Conservation (phyloP, 1,139 yeast genomes). For the Pichia norvegensis region DNA sequence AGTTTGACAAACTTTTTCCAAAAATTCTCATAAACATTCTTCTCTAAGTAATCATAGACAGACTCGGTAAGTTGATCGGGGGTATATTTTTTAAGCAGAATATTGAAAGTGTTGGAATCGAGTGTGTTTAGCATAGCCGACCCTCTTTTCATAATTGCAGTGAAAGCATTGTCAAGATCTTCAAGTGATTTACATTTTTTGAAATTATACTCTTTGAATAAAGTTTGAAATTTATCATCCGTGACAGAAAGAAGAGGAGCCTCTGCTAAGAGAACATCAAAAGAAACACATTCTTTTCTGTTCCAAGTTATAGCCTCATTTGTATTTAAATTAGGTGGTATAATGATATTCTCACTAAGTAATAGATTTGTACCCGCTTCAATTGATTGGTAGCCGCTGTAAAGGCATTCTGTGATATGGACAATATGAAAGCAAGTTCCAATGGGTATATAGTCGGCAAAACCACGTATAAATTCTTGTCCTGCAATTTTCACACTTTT, state of each 20-base stretch:
- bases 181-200: constrained; percentile 27
- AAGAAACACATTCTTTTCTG: background rate
- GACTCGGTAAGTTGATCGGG: constrained; percentile 46
- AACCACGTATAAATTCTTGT: constrained; percentile 26
- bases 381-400: constrained; percentile 31
- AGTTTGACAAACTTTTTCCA: constrained; percentile 45
- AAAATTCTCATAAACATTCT: constrained; percentile 53
- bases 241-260: background rate
- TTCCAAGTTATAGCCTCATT: background rate
- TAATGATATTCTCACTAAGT: background rate
- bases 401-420: constrained; percentile 43
- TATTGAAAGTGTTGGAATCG: constrained; percentile 11
- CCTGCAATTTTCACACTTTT: constrained; percentile 39
- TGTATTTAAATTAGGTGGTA: background rate
- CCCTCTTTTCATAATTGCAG: constrained; percentile 32
- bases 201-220: constrained; percentile 7
- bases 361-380: constrained; percentile 1
- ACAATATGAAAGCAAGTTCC: constrained; percentile 45
- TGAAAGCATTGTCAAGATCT: constrained; percentile 31
- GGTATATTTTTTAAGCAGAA: constrained; percentile 28
- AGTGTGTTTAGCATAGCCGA: constrained; percentile 31
- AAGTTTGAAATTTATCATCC: constrained; percentile 2
- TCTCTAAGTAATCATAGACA: constrained; percentile 64
- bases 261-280: constrained; percentile 1
- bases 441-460: constrained; percentile 33